These are phyloP conservation scores for Chaetomiaceae sp. DNA, from an alignment of 2,329 filamentous ascomycete genomes.

Conservation along the genomic window DNA sequence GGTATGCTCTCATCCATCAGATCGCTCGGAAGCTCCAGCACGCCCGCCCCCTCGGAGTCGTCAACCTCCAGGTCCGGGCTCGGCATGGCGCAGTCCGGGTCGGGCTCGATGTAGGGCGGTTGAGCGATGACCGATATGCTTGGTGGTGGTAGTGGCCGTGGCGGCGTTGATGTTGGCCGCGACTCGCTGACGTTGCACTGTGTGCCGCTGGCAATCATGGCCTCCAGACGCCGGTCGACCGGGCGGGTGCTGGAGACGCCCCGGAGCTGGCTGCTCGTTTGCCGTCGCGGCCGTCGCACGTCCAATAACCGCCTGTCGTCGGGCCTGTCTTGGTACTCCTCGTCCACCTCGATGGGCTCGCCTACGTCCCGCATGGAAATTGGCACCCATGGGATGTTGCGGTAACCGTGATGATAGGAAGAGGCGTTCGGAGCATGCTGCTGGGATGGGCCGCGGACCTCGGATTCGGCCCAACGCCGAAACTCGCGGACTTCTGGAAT, in stretches of 20 bases:
- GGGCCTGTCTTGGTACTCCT: background rate
- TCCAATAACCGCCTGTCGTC: background rate
- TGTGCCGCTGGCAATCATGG: slow-evolving; percentile 17
- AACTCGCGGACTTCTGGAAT: background rate
- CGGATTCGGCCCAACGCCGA: slow-evolving; percentile 10
- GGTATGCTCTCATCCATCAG: slow-evolving; percentile 12
- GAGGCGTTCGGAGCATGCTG: background rate
- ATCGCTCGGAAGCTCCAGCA: background rate
- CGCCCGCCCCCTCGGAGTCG: slow-evolving; percentile 15
- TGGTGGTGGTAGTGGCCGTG: background rate
- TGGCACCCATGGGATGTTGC: background rate
- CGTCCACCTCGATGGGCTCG: slow-evolving; percentile 6
- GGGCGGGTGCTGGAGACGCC: slow-evolving; percentile 1
- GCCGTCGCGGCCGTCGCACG: background rate
- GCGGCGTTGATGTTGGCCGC: background rate
- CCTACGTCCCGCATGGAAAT: background rate
- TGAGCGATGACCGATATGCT: background rate
- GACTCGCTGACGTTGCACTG: slow-evolving; percentile 22
- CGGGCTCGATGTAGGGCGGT: slow-evolving; percentile 15
- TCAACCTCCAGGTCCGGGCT: slow-evolving; percentile 22
- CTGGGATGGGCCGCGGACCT: slow-evolving; percentile 14
- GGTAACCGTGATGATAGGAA: background rate
- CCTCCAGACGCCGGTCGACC: slow-evolving; percentile 13
- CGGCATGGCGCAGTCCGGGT: slow-evolving; percentile 17
- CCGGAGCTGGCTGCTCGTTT: slow-evolving; percentile 1